phyloP scores from a whole-genome alignment of 148 eudicot species.

The Limonium bicolor region DNA sequence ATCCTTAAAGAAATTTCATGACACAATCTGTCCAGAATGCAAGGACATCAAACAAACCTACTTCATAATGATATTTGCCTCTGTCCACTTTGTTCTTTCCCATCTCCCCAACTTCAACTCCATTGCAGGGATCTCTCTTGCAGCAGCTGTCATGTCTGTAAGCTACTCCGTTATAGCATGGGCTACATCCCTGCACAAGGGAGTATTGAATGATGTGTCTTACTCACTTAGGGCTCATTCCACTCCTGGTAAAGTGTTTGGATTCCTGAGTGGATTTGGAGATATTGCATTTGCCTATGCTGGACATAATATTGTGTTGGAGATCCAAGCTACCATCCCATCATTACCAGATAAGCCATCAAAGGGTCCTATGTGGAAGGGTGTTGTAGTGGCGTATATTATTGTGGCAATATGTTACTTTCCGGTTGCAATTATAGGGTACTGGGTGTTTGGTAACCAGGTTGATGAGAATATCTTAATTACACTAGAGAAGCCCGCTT shows the following conservation, averaged over 20 bases:
- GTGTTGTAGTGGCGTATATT: not conserved
- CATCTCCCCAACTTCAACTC: conserved; percentile 5
- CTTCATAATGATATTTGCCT: conserved; percentile 5
- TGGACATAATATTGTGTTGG: not conserved
- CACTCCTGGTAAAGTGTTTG: not conserved
- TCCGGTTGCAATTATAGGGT: conserved; percentile 1
- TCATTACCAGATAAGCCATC: not conserved
- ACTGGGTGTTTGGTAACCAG: not conserved
- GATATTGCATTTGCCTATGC: conserved; percentile 1
- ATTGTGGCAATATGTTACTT: conserved; percentile 2
- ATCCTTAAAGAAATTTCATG: conserved; percentile 1
- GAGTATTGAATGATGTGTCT: not conserved
- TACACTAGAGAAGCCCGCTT: not conserved
- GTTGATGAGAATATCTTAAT: not conserved
- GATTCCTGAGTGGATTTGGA: not conserved
- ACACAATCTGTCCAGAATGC: not conserved
- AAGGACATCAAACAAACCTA: not conserved
- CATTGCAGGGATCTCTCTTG: conserved; percentile 1
- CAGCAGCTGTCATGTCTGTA: conserved; percentile 3
- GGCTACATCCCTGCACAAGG: not conserved
- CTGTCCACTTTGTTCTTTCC: conserved; percentile 1
- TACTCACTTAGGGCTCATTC: not conserved
- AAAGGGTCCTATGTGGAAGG: conserved; percentile 3
- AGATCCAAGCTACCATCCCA: conserved; percentile 3
- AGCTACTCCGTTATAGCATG: conserved; percentile 1